Conservation (phyloP, 2,329 filamentous ascomycete species). For the Hymenoscyphus occultus region DNA sequence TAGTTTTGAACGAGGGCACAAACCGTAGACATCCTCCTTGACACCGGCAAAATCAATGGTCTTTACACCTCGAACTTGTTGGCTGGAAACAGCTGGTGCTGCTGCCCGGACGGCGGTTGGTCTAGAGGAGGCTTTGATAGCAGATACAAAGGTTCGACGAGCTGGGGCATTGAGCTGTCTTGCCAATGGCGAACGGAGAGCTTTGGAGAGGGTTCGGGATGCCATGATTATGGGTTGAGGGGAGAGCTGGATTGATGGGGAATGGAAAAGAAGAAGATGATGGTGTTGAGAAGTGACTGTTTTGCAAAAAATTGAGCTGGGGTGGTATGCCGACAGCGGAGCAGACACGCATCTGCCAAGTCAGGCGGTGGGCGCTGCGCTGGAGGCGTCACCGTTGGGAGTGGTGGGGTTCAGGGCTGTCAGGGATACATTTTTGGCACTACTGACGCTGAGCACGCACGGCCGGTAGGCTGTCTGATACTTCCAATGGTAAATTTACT, state of each 20-base stretch:
- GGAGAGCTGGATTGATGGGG: constrained; percentile 18
- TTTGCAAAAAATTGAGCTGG: constrained; percentile 19
- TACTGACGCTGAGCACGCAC: not conserved
- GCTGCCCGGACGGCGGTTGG: constrained; percentile 47
- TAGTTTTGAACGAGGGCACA: constrained; percentile 29
- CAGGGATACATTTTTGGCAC: not conserved
- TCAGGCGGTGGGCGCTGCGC: not conserved
- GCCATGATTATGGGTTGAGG: constrained; percentile 58
- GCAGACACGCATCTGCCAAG: not conserved
- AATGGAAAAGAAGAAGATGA: not conserved
- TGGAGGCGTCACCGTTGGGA: too few relatives aligned
- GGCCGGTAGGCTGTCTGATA: not conserved
- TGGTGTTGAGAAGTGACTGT: constrained; percentile 3
- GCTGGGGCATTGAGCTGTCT: constrained; percentile 61
- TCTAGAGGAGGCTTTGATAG: constrained; percentile 53
- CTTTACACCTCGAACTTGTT: constrained; percentile 81
- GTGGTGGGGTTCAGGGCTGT: not conserved
- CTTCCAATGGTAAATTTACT: too few relatives aligned
- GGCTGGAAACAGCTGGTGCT: constrained; percentile 43
- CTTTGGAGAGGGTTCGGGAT: constrained; percentile 70
- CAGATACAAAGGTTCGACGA: constrained; percentile 61
- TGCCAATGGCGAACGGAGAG: constrained; percentile 60
- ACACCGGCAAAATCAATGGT: constrained; percentile 95
- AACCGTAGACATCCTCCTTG: constrained; percentile 94
- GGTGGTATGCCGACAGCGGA: constrained; percentile 18